Evolutionary conservation across 441 rosid species (phyloP), one percentile per base, ranked within the genome.

Genomic region (Erodium texanum): DNA sequence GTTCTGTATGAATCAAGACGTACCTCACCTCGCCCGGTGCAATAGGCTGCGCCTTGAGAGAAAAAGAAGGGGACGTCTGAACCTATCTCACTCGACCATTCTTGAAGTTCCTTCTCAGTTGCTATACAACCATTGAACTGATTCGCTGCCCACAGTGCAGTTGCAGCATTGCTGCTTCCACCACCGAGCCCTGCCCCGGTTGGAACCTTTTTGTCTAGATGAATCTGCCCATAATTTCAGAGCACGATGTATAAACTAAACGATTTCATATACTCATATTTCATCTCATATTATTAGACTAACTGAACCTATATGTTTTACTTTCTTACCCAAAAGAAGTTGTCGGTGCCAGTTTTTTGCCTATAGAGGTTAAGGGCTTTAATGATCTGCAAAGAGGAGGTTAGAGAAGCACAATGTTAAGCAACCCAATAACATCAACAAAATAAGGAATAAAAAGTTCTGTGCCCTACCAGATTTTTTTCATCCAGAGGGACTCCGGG

Each of bases 11-110:
- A 20, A 41, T 19, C 32, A 68, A 71, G 71, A 67, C 87, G 68
- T 88, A 93, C 99, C 89, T 93, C 99, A 77, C 99, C 99, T 80
- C 96, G 88, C 43, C 97, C 97, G 1, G 90, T 91, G 71, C 99
- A 93, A 68, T 84, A 93, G 16, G 99, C 96, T 67, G 97, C 95
- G 75, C 97, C 99, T 69, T 77, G 90, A 5, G 99, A 93, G 74
- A 91, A 93, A 79, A 91, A 93, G 85, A 91, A 93, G 66, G 99
- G 93, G 71, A 93, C 82, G 81, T 93, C 97, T 63, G 99, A 93
- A 61, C 99, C 99, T 50, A 89, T 93, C 81, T 89, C 97, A 66
- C 93, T 80, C 1, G 97, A 93, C 99, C 99, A 93, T 64, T 91
- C 95, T 65, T 88, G 95, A 19, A 93, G 99, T 64, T 93, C 93